phyloP scores from a whole-genome alignment of 768 basidiomycete species.

The Phaeolepiota aurea region DNA sequence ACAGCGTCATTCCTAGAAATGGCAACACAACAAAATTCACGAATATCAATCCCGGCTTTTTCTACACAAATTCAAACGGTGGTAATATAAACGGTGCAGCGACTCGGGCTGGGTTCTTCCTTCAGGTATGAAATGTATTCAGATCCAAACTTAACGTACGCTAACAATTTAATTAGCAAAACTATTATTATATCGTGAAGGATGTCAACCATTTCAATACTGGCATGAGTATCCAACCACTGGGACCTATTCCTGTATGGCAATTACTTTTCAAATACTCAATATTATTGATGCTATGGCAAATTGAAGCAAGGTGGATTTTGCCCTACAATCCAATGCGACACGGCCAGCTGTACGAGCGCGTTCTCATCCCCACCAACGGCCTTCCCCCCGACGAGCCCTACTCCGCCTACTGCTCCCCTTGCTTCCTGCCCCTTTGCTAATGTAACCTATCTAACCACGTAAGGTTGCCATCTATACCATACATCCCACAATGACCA shows the following conservation, averaged over 20 bases:
- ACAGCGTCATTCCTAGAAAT: background rate
- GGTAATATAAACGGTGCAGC: conserved; percentile 8
- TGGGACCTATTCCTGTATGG: conserved; percentile 10
- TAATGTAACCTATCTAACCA: conserved; percentile 7
- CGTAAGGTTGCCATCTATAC: conserved; percentile 11
- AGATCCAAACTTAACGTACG: background rate
- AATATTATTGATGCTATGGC: conserved; percentile 4
- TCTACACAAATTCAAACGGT: background rate
- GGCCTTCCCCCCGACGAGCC: conserved; percentile 12
- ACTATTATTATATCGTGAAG: conserved; percentile 22
- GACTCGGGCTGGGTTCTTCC: conserved; percentile 14
- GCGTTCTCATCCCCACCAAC: conserved; percentile 20
- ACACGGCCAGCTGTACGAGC: conserved; percentile 14
- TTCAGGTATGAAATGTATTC: conserved; percentile 3
- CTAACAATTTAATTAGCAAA: conserved; percentile 6
- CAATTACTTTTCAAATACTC: background rate
- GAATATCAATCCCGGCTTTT: background rate
- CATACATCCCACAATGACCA: background rate
- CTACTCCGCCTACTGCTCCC: conserved; percentile 8
- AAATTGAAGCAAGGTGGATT: conserved; percentile 10
- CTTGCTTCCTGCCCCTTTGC: conserved; percentile 12
- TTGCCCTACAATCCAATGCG: conserved; percentile 15
- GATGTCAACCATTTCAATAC: conserved; percentile 21
- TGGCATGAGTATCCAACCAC: conserved; percentile 20
- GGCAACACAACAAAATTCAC: background rate